Percentiles rank a stretch among this genome's conserved stretches.
phyloP scores from a whole-genome alignment of 2,329 filamentous ascomycete genomes.

The Diaporthe helianthi region DNA sequence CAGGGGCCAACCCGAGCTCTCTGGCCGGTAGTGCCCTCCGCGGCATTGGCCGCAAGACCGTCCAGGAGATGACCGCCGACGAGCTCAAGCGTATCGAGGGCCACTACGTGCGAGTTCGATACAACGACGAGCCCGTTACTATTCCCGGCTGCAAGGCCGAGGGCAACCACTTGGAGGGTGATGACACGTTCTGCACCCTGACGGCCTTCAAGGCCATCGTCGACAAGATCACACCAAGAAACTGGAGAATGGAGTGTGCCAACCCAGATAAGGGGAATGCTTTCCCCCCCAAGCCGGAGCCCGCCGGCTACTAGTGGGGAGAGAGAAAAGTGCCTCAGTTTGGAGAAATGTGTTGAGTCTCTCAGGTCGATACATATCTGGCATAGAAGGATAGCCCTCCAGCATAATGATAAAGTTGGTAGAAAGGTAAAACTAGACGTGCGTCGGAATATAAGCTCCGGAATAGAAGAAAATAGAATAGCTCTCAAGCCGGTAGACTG shows the following conservation, averaged over 20 bases:
- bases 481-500: background rate
- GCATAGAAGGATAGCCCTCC: slow-evolving; percentile 1
- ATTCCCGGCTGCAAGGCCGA: slow-evolving; percentile 80
- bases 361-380: background rate
- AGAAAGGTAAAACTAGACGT: slow-evolving; percentile 3
- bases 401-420: background rate
- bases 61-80: slow-evolving; percentile 59
- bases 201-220: slow-evolving; percentile 92
- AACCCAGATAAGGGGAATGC: slow-evolving; percentile 50
- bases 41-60: slow-evolving; percentile 67
- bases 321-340: background rate
- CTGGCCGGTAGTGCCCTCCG: slow-evolving; percentile 44
- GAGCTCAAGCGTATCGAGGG: slow-evolving; percentile 70
- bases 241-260: slow-evolving; percentile 71
- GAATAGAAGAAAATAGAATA: background rate
- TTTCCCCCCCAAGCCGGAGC: slow-evolving; percentile 57
- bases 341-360: background rate
- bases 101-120: slow-evolving; percentile 89
- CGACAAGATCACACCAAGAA: slow-evolving; percentile 83
- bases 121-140: slow-evolving; percentile 84
- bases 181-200: slow-evolving; percentile 90
- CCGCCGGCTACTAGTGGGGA: slow-evolving; percentile 54
- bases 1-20: slow-evolving; percentile 38
- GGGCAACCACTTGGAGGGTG: slow-evolving; percentile 85
- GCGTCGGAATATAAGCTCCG: background rate